Conservation (phyloP, 495 filamentous ascomycete genomes). For the Extremus antarcticus region DNA sequence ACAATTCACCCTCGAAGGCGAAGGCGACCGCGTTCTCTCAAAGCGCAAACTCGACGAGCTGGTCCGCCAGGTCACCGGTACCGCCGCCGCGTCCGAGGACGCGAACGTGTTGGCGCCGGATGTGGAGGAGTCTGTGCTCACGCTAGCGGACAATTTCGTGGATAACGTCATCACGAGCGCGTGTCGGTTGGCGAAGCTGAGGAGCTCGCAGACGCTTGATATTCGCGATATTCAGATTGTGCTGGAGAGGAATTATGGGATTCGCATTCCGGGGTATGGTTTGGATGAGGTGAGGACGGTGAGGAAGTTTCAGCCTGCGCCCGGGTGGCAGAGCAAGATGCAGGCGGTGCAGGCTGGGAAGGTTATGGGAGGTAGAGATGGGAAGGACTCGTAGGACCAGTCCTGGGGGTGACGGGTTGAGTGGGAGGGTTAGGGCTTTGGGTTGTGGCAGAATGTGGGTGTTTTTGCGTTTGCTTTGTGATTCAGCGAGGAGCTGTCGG, state of each 20-base stretch:
- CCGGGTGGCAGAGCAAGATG: conserved; percentile 89
- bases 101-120: conserved; percentile 68
- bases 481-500: too few relatives aligned
- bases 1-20: conserved; percentile 71
- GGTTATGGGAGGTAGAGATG: conserved; percentile 28
- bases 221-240: conserved; percentile 90
- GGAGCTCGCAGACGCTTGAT: conserved; percentile 77
- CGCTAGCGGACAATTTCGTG: conserved; percentile 87
- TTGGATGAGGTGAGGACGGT: conserved; percentile 90
- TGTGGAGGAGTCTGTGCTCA: conserved; percentile 83
- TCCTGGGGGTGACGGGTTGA: too few relatives aligned
- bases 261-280: conserved; percentile 88
- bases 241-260: conserved; percentile 95
- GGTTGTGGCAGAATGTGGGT: too few relatives aligned
- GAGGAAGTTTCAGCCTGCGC: conserved; percentile 76
- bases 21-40: conserved; percentile 77
- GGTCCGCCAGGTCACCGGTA: conserved; percentile 83
- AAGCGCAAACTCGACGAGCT: conserved; percentile 96
- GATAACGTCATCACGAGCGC: conserved; percentile 78
- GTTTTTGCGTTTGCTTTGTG: too few relatives aligned
- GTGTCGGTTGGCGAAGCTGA: conserved; percentile 84
- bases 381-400: not conserved
- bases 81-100: conserved; percentile 44
- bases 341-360: conserved; percentile 90
- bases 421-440: too few relatives aligned